phyloP scores from a whole-genome alignment of 164 flowering plant species.

The Dillenia turbinata region DNA sequence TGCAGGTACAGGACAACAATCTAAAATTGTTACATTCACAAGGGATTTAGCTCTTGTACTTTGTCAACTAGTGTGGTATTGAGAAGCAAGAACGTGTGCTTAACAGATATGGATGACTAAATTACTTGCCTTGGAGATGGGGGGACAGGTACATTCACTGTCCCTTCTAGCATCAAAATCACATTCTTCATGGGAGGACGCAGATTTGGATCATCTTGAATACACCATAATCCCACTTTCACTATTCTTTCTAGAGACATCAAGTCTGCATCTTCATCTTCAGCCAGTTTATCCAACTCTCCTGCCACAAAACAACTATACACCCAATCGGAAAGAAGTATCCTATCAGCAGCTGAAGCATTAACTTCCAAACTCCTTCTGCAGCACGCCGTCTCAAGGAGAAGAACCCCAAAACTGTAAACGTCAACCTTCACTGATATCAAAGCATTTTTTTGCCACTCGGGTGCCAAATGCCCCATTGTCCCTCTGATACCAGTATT shows the following conservation, averaged over 20 bases:
- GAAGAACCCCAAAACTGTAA: slow-evolving; percentile 14
- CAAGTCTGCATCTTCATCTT: slow-evolving; percentile 1
- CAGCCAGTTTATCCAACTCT: slow-evolving; percentile 5
- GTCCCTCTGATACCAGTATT: slow-evolving; percentile 12
- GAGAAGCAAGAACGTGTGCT: too few species aligned
- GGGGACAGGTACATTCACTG: neutral
- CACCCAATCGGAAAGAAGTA: slow-evolving; percentile 7
- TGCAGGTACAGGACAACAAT: too few species aligned
- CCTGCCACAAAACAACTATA: neutral
- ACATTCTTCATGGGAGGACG: slow-evolving; percentile 11
- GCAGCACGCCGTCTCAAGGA: slow-evolving; percentile 13
- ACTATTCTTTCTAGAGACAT: slow-evolving; percentile 2
- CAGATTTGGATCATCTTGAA: neutral
- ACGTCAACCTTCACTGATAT: slow-evolving; percentile 12
- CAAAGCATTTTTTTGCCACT: slow-evolving; percentile 9
- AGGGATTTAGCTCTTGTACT: too few species aligned
- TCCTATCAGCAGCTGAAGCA: slow-evolving; percentile 5
- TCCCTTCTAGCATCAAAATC: slow-evolving; percentile 7
- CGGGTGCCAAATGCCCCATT: slow-evolving; percentile 20
- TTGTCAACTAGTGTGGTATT: too few species aligned
- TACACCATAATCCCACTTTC: slow-evolving; percentile 8
- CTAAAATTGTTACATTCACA: too few species aligned
- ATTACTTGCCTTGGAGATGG: neutral
- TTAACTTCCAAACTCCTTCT: slow-evolving; percentile 11
- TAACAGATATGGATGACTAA: too few species aligned